Evolutionary conservation across 2,329 filamentous ascomycete species (phyloP), one percentile per base, ranked within the genome.

Genomic region (Cladosporium halotolerans): DNA sequence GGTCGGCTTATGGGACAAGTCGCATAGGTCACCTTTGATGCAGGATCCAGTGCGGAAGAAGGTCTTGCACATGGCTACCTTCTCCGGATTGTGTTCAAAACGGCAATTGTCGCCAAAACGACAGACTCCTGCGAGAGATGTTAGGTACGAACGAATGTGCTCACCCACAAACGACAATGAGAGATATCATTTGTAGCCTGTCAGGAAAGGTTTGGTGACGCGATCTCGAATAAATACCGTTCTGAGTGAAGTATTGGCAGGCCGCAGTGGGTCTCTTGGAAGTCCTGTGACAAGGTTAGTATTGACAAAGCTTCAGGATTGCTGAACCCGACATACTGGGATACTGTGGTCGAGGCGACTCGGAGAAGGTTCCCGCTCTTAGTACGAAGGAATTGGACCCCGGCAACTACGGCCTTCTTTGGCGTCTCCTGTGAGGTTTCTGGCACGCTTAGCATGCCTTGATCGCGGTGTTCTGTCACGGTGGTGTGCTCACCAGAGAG

Each of bases 21-120:
- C 88, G 79, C 93, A 99, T 65, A 79, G 79, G 66, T 85, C 81
- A 72, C 89, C 89, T 69, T 82, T 81, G 62, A 77, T 74, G 74
- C 93, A 99, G 64, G 80, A 78, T 66, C 88, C 86, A 67, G 86
- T 90, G 65, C 85, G 84, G 51, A 97, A 78, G 68, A 87, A 90
- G 51, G 88, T 84, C 72, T 89, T 93, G 82, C 93, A 99, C 53
- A 93, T 84, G 53, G 92, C 88, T 64, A 95, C 88, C 73, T 89
- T 95, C 67, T 82, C 77, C 40, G 87, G 81, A 66, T 99, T 88
- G 76, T 99, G 93, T 46, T 84, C 75, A 67, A 86, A 93, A 52
- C 81, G 85, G 71, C 93, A 99, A 45, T 73, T 76, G 7, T 86
- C 85, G 55, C 92, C 91, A 70, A 89, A 89, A 53, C 83, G 77